phyloP scores from a whole-genome alignment of 371 early-diverging fungal species.

The Funneliformis caledonium region DNA sequence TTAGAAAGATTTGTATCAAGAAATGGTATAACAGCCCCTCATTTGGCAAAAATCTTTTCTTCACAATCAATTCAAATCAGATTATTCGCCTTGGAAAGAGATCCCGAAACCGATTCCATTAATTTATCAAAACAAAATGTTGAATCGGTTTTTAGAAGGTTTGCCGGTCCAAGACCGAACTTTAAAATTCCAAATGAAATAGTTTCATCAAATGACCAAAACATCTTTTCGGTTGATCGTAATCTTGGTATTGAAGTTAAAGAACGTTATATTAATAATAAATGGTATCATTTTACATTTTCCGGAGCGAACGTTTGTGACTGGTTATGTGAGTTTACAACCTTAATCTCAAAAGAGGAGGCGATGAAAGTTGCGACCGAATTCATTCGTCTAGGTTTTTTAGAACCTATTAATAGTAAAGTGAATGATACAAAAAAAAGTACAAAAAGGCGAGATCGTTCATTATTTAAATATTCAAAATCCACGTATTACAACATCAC shows the following conservation, averaged over 20 bases:
- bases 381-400: conserved; percentile 61
- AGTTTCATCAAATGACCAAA: background rate
- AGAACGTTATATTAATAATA: conserved; percentile 45
- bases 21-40: conserved; percentile 45
- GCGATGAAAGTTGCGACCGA: conserved; percentile 57
- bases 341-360: conserved; percentile 67
- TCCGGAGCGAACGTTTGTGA: conserved; percentile 54
- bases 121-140: conserved; percentile 43
- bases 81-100: conserved; percentile 42
- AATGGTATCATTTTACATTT: conserved; percentile 44
- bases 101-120: conserved; percentile 46
- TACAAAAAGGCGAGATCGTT: conserved; percentile 44
- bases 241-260: conserved; percentile 49
- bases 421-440: conserved; percentile 40
- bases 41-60: conserved; percentile 42
- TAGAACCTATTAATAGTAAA: conserved; percentile 54
- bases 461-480: conserved; percentile 38
- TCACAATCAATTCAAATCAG: conserved; percentile 15
- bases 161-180: conserved; percentile 47
- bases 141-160: conserved; percentile 47
- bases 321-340: conserved; percentile 69
- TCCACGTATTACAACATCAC: conserved; percentile 64
- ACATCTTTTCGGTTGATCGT: conserved; percentile 29
- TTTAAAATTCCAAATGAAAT: background rate
- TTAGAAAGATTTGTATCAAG: conserved; percentile 52